Base-by-base conservation (phyloP, 306 rosid genomes). In the Glycine tomentella region DNA sequence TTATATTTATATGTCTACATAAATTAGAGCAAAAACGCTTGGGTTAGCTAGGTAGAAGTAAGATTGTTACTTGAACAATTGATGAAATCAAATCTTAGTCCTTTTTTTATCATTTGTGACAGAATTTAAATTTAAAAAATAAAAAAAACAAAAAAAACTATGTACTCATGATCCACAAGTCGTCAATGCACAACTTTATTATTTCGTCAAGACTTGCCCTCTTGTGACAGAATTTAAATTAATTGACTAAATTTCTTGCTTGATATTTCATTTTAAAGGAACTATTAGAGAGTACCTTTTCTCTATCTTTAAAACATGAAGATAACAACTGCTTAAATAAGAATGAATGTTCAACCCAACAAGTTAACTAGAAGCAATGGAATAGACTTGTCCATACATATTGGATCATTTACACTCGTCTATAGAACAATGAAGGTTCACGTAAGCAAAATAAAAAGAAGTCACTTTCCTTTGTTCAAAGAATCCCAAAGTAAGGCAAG, bases 401-500 rank as follows among this genome's bases (percentile, higher is more conserved):
- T 49, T 77, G 56, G 42, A 72, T 49, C 64, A 50, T 20, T 9
- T 20, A 73, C 50, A 77, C 74, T 70, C 62, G 16, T 10, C 61
- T 64, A 62, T 5, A 31, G 34, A 51, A 50, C 56, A 82, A 76
- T 75, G 75, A 62, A 72, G 65, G 38, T 74, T 77, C 72, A 46
- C 15, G 63, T n/a, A 17, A 9, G 75, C 69, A 63, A 15, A 50
- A 57, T 20, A 77, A 57, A 25, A 38, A 57, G 46, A 74, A 79
- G 17, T 77, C 33, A 44, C 31, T 56, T 75, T 89, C 87, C 89
- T 72, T 85, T 84, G 80, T 82, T 80, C 51, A 83, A 85, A 65
- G 95, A 90, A 72, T 93, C 87, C 93, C 94, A 95, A 57, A 93
- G 84, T 67, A 86, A 25, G 12, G 89, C 89, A 4, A 95, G 84